Evolutionary conservation across 805 yeast genomes (phyloP).

Genomic region (Wickerhamomyces xylosicus): DNA sequence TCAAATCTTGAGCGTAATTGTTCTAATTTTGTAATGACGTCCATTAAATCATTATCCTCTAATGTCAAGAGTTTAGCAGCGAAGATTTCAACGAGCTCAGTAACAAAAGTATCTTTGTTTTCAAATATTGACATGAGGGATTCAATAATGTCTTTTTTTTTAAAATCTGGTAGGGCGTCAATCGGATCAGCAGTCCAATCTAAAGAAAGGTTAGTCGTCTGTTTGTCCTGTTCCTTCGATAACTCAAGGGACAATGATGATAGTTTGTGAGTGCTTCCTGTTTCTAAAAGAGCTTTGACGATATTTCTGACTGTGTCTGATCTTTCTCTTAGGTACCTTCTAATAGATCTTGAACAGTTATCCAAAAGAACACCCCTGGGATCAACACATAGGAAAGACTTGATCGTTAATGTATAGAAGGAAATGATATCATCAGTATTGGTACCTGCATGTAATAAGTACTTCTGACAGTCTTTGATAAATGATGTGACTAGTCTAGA

Average conservation of each 20-base stretch:
- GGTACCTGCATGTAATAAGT: conserved; percentile 69
- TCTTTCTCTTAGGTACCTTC: conserved; percentile 60
- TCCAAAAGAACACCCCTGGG: conserved; percentile 80
- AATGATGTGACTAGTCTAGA: conserved; percentile 41
- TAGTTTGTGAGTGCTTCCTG: conserved; percentile 17
- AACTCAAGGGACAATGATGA: conserved; percentile 48
- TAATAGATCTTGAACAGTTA: conserved; percentile 65
- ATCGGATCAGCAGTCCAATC: conserved; percentile 82
- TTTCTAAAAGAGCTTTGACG: conserved; percentile 55
- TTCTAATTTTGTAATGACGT: conserved; percentile 33
- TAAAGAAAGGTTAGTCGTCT: conserved; percentile 17
- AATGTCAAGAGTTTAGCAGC: conserved; percentile 39
- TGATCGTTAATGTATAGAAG: conserved; percentile 61
- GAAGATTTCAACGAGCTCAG: conserved; percentile 52
- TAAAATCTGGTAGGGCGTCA: conserved; percentile 83
- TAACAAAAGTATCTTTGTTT: conserved; percentile 52
- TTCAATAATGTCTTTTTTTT: conserved; percentile 59
- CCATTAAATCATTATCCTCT: conserved; percentile 26
- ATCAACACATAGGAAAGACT: conserved; percentile 66
- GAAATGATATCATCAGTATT: conserved; percentile 65
- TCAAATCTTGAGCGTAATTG: conserved; percentile 57
- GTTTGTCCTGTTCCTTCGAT: conserved; percentile 14
- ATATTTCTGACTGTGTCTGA: conserved; percentile 62
- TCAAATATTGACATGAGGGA: conserved; percentile 66
- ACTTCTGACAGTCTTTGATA: conserved; percentile 29